A percentile compares a stretch with the other conserved stretches of the same genome.
These are phyloP conservation scores for Capsella bursapastoris DNA, from an alignment of 345 rosid species.

Conservation along the genomic window DNA sequence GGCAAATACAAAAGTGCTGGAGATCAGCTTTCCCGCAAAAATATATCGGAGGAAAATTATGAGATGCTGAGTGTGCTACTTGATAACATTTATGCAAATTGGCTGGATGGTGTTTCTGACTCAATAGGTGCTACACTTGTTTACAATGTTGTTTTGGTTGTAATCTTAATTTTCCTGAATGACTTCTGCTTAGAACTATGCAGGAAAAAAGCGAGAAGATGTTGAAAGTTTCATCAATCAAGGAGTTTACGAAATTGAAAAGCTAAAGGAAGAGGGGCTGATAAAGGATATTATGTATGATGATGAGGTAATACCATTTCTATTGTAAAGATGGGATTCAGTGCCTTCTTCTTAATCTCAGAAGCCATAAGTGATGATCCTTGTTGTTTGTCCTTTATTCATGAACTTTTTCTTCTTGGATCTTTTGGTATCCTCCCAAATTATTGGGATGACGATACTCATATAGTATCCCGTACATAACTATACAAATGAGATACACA, in stretches of 20 bases:
- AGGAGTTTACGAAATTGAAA: constrained; percentile 85
- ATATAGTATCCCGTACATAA: background rate
- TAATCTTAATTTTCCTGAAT: constrained; percentile 36
- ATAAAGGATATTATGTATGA: constrained; percentile 79
- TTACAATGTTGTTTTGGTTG: constrained; percentile 33
- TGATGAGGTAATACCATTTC: constrained; percentile 71
- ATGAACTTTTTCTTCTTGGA: constrained; percentile 17
- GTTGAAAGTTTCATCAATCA: constrained; percentile 81
- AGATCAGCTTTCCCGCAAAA: constrained; percentile 82
- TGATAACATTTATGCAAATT: constrained; percentile 88
- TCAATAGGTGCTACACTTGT: constrained; percentile 63
- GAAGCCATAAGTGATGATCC: constrained; percentile 10
- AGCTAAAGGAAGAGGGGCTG: constrained; percentile 86
- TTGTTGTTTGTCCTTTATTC: constrained; percentile 5
- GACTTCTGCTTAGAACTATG: constrained; percentile 44
- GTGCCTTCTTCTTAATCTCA: background rate
- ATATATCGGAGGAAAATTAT: constrained; percentile 87
- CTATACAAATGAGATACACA: background rate
- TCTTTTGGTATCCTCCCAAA: constrained; percentile 23
- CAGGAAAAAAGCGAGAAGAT: constrained; percentile 86
- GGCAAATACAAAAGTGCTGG: constrained; percentile 98
- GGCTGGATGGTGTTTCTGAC: constrained; percentile 85
- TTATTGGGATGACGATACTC: background rate
- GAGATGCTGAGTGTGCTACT: constrained; percentile 93
- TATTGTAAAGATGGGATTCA: background rate